phyloP scores from a whole-genome alignment of 768 basidiomycete genomes.

The Pleurotus platypus region DNA sequence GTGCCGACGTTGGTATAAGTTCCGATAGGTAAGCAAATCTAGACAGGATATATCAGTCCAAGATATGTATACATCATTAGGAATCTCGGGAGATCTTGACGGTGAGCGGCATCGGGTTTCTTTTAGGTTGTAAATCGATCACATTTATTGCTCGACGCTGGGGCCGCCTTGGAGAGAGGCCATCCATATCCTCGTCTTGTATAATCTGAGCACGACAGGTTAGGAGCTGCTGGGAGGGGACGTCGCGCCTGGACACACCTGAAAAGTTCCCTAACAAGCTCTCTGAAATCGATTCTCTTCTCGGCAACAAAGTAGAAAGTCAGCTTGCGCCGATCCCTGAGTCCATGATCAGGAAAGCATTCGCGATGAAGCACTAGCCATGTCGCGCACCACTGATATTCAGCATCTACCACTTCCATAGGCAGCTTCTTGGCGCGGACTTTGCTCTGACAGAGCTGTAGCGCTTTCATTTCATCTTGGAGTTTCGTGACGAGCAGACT shows the following conservation, averaged over 20 bases:
- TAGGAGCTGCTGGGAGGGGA: no score
- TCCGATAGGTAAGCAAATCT: not conserved
- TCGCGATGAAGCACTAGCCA: no score
- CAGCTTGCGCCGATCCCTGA: constrained; percentile 94
- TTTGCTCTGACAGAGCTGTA: constrained; percentile 88
- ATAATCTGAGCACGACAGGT: constrained; percentile 45
- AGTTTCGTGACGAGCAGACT: constrained; percentile 79
- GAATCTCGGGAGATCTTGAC: no score
- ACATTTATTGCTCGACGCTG: constrained; percentile 31
- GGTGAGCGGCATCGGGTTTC: no score
- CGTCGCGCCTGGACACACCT: constrained; percentile 42
- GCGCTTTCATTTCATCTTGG: constrained; percentile 88
- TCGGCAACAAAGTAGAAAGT: constrained; percentile 98
- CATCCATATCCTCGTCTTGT: constrained; percentile 97
- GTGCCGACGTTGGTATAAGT: no score
- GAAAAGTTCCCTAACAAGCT: constrained; percentile 93
- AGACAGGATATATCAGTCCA: not conserved
- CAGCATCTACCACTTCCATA: constrained; percentile 98
- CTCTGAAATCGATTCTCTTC: constrained; percentile 93
- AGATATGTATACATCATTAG: not conserved
- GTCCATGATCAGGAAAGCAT: not conserved
- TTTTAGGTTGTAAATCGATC: not conserved
- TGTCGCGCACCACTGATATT: constrained; percentile 87
- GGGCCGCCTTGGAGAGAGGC: constrained; percentile 65
- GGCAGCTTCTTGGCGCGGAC: constrained; percentile 92